Base-by-base conservation (phyloP, 2,329 filamentous ascomycete species). In the Phaeophleospora eucalypticola region DNA sequence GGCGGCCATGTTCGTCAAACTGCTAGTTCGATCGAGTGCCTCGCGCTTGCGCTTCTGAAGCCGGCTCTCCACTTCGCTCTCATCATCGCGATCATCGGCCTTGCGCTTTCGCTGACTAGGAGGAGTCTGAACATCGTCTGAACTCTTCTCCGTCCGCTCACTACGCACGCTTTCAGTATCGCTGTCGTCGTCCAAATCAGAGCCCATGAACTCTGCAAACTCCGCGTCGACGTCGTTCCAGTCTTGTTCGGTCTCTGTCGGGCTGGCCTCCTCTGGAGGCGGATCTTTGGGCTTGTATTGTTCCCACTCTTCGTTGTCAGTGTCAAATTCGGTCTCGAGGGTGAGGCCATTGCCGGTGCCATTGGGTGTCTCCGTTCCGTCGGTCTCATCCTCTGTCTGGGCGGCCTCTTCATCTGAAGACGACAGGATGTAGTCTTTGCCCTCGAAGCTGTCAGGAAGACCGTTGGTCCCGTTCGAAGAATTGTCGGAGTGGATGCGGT, bases 401-500 rank as follows among this genome's bases (percentile, higher is more conserved):
- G 69, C 62, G 32, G 67, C 68, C 32, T 70, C 71, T 19, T 70
- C 66, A 49, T 80, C 71, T 21, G 73, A 68, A 24, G 71, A 64
- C 41, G 75, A 73, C 24, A 72, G 65, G 39, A 60, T 61, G 29
- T 62, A 63, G n/a, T 65, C 62, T 36, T 52, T 56, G 21, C 49
- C 51, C 29, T 59, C 57, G 43, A 64, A 61, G 35, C 56, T 58
- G n/a, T 60, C 60, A 1, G 62, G 62, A 24, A 65, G 45, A 14
- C 52, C 53, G 9, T 47, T 51, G 7, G 49, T 54, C 44, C 61
- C 64, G 42, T 64, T 60, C 41, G 89, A 85, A 15, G 83, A 79
- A 0, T 85, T 81, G 42, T 89, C 83, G 2, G 89, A 77, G n/a
- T 84, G 76, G 38, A 95, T 77, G n/a, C 86, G 72, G 61, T 91